These are phyloP conservation scores for Penicillium pulvis DNA, from an alignment of 495 filamentous ascomycete genomes.

Conservation along the genomic window DNA sequence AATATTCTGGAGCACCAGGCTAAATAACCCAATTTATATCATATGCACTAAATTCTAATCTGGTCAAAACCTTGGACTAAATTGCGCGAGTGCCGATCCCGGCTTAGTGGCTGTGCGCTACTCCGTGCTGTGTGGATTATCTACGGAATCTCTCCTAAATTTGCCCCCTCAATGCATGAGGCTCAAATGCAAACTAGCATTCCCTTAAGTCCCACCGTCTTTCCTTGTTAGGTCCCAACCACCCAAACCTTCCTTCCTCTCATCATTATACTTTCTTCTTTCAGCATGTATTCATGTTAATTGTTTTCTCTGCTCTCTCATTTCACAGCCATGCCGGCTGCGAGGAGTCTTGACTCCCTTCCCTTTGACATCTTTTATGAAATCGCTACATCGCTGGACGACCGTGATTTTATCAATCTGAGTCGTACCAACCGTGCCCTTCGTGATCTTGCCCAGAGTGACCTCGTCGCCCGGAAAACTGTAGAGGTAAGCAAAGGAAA, in stretches of 20 bases:
- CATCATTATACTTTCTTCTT: background rate
- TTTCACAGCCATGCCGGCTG: conserved; percentile 21
- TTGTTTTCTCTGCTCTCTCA: background rate
- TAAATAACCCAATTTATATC: background rate
- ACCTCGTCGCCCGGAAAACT: conserved; percentile 60
- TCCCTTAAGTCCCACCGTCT: background rate
- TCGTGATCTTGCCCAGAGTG: conserved; percentile 54
- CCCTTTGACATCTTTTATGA: conserved; percentile 68
- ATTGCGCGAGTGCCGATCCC: background rate
- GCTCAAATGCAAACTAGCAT: background rate
- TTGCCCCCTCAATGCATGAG: background rate
- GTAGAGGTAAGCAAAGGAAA: conserved; percentile 55
- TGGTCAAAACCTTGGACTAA: background rate
- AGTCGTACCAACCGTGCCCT: conserved; percentile 56
- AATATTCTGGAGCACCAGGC: background rate
- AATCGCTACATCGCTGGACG: conserved; percentile 49
- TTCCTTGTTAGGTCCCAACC: background rate
- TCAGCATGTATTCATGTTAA: background rate
- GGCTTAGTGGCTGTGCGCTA: background rate
- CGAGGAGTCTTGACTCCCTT: conserved; percentile 41
- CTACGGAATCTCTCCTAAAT: background rate
- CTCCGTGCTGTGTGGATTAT: too few relatives aligned
- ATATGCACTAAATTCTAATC: background rate
- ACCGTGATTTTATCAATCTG: conserved; percentile 44
- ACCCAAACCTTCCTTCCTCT: background rate